Percentiles rank a stretch among this genome's conserved stretches.
These are phyloP conservation scores for Coniosporium apollinis DNA, from an alignment of 495 filamentous ascomycete genomes.

Conservation along the genomic window DNA sequence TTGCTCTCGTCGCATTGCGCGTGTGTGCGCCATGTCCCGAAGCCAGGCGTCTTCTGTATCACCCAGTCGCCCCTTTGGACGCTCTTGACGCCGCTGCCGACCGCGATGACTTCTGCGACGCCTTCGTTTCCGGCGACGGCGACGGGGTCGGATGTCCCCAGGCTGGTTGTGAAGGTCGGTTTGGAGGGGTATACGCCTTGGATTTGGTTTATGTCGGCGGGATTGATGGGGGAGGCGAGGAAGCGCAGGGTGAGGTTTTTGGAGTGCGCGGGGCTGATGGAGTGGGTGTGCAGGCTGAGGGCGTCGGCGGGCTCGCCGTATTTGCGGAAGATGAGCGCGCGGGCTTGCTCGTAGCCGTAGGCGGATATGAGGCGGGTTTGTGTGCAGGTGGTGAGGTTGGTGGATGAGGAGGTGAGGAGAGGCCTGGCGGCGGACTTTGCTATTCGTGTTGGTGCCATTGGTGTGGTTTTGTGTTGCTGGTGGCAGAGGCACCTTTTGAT, in stretches of 20 bases:
- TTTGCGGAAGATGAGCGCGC: constrained; percentile 68
- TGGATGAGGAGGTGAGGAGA: too few relatives aligned
- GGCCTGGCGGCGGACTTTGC: too few relatives aligned
- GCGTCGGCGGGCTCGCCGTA: constrained; percentile 78
- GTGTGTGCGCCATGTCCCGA: constrained; percentile 91
- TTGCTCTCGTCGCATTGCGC: constrained; percentile 42
- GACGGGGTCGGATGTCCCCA: constrained; percentile 57
- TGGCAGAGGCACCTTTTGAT: too few relatives aligned
- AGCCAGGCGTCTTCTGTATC: constrained; percentile 60
- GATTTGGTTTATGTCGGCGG: constrained; percentile 90
- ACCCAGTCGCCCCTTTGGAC: constrained; percentile 73
- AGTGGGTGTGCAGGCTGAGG: constrained; percentile 31
- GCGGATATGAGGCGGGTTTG: constrained; percentile 47
- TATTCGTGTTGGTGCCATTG: too few relatives aligned
- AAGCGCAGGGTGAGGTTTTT: constrained; percentile 44
- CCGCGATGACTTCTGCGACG: constrained; percentile 64
- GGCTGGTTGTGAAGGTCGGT: constrained; percentile 50
- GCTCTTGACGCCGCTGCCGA: constrained; percentile 38
- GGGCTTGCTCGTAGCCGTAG: constrained; percentile 95
- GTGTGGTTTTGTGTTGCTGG: too few relatives aligned
- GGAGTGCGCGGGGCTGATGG: constrained; percentile 24
- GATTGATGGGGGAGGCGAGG: constrained; percentile 85
- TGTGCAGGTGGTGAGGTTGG: too few relatives aligned
- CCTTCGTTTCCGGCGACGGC: constrained; percentile 83
- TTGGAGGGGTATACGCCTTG: constrained; percentile 90